A percentile compares a stretch with the other conserved stretches of the same genome.
These are phyloP conservation scores for Cichorium intybus DNA, from an alignment of 140 eudicot genomes.

Conservation along the genomic window DNA sequence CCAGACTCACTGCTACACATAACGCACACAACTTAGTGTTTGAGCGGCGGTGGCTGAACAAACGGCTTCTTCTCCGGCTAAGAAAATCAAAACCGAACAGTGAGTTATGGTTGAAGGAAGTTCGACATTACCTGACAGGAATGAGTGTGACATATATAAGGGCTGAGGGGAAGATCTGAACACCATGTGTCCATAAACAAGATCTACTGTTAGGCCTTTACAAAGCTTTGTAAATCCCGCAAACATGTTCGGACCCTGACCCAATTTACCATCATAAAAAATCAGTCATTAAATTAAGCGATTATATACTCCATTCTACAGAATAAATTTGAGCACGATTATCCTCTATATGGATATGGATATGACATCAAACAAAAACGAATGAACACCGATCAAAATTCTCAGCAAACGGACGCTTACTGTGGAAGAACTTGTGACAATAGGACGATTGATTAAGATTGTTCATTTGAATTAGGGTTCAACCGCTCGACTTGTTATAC, in stretches of 20 bases:
- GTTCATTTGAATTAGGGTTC: neutral
- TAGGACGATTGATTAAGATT: neutral
- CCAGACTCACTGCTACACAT: too few relatives aligned
- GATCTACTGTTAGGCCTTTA: constrained; percentile 71
- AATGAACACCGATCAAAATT: neutral
- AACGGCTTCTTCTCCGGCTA: too few relatives aligned
- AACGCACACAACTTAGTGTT: too few relatives aligned
- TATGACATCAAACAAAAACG: neutral
- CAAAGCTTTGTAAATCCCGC: constrained; percentile 66
- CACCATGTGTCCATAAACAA: constrained; percentile 63
- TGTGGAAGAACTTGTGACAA: constrained; percentile 7
- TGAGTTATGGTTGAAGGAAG: neutral
- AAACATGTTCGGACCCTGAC: constrained; percentile 36
- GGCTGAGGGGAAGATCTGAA: constrained; percentile 60
- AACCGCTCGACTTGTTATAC: neutral
- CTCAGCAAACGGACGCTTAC: neutral
- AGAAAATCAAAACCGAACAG: too few relatives aligned
- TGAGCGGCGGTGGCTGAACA: too few relatives aligned
- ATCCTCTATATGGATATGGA: neutral
- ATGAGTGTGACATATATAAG: constrained; percentile 67
- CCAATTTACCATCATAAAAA: neutral
- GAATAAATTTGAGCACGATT: neutral
- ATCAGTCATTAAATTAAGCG: neutral
- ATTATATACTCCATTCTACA: neutral
- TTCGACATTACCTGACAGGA: constrained; percentile 58